Evolutionary conservation across 225 moss, liverwort and hornwort species (phyloP), one percentile per base, ranked within the genome.

Genomic region (Lunularia cruciata): DNA sequence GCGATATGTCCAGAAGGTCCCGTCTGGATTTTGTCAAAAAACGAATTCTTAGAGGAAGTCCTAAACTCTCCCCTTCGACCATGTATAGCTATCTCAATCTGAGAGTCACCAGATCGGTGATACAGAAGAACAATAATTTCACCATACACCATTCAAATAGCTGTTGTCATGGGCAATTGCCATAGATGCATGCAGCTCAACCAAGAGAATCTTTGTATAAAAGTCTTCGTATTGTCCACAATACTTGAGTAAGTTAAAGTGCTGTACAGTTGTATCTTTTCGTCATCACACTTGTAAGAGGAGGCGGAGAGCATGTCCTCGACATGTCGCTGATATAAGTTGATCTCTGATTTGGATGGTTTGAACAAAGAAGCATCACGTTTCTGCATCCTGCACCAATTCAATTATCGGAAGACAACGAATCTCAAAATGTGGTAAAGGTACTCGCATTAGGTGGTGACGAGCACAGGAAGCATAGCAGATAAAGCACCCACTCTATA

Each of bases 1-100:
- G 86, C 68, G 92, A 92, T 70, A 95, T 81, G 57, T 95, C 92
- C 75, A 95, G 72, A 68, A 95, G 83, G 57, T 92, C 87, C 30
- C 87, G 86, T 79, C 95, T 95, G 79, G 25, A 53, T 46, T 59
- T 22, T 33, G 65, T 73, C 67, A 73, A 78, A 52, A 57, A 59
- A 30, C 34, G 51, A 67, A 34, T 34, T 46, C 31, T 0, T 14
- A 16, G 20, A 18, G 3, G 1, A 5, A 56, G 58, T 58, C n/a
- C n/a, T n/a, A n/a, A n/a, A n/a, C n/a, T n/a, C n/a, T n/a, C n/a
- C n/a, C n/a, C n/a, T 31, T 58, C 16, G 6, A 15, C 18, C 34
- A 58, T 20, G 20, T 13, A 58, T 16, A 16, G 35, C 15, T 8
- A n/a, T n/a, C n/a, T 32, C 19, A 8, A 58, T 35, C 58, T 34